Evolutionary conservation across 345 rosid species (phyloP).

Genomic region (Sapria himalayana): DNA sequence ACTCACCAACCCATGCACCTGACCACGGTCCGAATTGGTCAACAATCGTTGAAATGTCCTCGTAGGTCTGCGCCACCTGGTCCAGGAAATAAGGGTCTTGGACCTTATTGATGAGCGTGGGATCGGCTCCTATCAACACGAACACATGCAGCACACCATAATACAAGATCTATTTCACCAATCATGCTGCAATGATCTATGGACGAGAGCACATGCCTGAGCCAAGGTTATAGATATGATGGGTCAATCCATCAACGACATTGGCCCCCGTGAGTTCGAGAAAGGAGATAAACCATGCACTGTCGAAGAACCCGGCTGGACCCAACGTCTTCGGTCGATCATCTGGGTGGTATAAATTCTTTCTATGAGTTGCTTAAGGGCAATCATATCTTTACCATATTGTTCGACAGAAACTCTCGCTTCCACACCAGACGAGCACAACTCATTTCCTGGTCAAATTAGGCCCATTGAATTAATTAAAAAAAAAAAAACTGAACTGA

Average conservation of each 20-base stretch:
- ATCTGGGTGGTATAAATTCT: slow-evolving; percentile 18
- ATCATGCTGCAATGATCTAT: too few species aligned
- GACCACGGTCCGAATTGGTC: slow-evolving; percentile 26
- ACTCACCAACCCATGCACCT: slow-evolving; percentile 43
- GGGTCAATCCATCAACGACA: slow-evolving; percentile 29
- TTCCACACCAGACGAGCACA: slow-evolving; percentile 25
- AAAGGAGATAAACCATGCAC: slow-evolving; percentile 26
- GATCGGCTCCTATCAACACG: slow-evolving; percentile 19
- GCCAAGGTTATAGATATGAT: slow-evolving; percentile 50
- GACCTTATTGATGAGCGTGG: slow-evolving; percentile 17
- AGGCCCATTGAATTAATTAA: too few species aligned
- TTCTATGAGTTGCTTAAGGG: slow-evolving; percentile 15
- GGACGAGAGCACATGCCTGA: slow-evolving; percentile 18
- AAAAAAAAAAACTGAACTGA: too few species aligned
- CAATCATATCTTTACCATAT: slow-evolving; percentile 19
- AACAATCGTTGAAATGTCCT: slow-evolving; percentile 10
- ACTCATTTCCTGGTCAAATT: slow-evolving; percentile 28
- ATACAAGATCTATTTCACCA: not conserved
- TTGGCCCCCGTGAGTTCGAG: slow-evolving; percentile 20
- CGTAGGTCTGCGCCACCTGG: slow-evolving; percentile 23
- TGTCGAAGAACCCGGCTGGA: slow-evolving; percentile 39
- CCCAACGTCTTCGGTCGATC: slow-evolving; percentile 28
- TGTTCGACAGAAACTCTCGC: slow-evolving; percentile 19
- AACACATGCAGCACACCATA: not conserved
- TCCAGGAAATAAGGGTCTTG: slow-evolving; percentile 33